phyloP scores from a whole-genome alignment of 495 filamentous ascomycete genomes.

The Talaromyces wortmannii region DNA sequence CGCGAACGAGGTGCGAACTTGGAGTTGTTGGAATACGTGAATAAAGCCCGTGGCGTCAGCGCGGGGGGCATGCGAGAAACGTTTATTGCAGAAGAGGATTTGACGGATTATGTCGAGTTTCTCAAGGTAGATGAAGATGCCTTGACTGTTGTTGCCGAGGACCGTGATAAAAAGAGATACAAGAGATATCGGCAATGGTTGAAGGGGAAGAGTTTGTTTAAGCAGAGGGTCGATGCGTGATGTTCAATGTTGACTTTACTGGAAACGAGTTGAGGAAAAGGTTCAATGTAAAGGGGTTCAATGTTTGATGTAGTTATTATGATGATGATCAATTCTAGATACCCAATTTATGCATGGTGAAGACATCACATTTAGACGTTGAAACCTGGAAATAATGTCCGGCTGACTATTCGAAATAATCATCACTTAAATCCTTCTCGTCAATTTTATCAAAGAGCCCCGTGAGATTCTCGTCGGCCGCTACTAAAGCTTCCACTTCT shows the following conservation, averaged over 20 bases:
- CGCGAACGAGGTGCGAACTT: slow-evolving; percentile 40
- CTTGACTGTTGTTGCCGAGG: slow-evolving; percentile 79
- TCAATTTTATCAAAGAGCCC: slow-evolving; percentile 14
- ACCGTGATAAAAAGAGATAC: slow-evolving; percentile 84
- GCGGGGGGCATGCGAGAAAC: slow-evolving; percentile 19
- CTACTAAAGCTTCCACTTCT: slow-evolving; percentile 28
- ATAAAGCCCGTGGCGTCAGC: slow-evolving; percentile 27
- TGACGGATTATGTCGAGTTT: slow-evolving; percentile 68
- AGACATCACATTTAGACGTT: too few species aligned
- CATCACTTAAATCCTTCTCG: slow-evolving; percentile 12
- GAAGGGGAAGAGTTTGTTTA: slow-evolving; percentile 86
- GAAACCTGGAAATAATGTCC: too few species aligned
- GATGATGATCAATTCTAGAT: not conserved
- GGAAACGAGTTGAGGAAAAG: not conserved
- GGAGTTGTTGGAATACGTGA: slow-evolving; percentile 71
- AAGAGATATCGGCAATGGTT: slow-evolving; percentile 95
- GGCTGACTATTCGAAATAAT: not conserved
- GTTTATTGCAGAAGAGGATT: slow-evolving; percentile 52
- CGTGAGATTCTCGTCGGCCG: slow-evolving; percentile 26
- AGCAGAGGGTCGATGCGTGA: slow-evolving; percentile 69
- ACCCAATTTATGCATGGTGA: not conserved
- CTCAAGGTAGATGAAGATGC: slow-evolving; percentile 72
- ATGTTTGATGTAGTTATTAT: too few species aligned
- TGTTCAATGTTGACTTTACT: not conserved
- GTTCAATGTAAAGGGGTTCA: too few species aligned